Evolutionary conservation across 176 grass and related monocot genomes (phyloP), one percentile per base, ranked within the genome.

Genomic region (Eragrostis curvula): DNA sequence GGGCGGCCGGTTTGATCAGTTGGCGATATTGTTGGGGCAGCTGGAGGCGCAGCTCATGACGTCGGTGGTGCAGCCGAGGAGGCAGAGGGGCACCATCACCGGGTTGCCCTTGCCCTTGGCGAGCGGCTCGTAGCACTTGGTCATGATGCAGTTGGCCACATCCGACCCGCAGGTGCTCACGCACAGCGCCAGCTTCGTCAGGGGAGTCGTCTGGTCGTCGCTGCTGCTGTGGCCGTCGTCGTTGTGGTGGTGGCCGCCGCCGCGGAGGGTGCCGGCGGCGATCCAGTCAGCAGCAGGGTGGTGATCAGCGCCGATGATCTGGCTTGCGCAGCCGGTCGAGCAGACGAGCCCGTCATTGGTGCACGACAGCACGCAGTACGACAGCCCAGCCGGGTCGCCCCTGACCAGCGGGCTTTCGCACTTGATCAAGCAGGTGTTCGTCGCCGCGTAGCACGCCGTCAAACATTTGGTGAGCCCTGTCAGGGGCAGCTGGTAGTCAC

Each of bases 101-200:
- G 68, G 48, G 53, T 10, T 25, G 21, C 58, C 58, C 58, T 28
- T 61, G 58, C 65, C 53, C 12, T n/a, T 7, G 66, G 61, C 2
- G 18, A 20, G 5, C 57, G 80, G 13, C 5, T 40, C 5, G 76
- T 75, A 89, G 82, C 87, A 85, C 18, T 45, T 9, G 30, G 80
- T 43, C 70, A 89, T 48, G 77, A 89, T 48, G 77, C 87, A 85
- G n/a, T 21, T 1, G 1, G 70, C 45, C 32, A 70, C 82, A 43
- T 21, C 20, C 9, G 36, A 14, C 14, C 76, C 77, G 53, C 87
- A 81, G 24, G 3, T 23, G 52, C 52, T 28, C 32, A 84, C 70
- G 87, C 81, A 85, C 63, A 36, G 32, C 52, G 81, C 70, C 76
- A 89, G 70, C 77, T 71, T 77, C 18, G 44, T 32, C 51, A 65